phyloP scores from a whole-genome alignment of 495 filamentous ascomycete genomes.

The Annulohypoxylon stygium region DNA sequence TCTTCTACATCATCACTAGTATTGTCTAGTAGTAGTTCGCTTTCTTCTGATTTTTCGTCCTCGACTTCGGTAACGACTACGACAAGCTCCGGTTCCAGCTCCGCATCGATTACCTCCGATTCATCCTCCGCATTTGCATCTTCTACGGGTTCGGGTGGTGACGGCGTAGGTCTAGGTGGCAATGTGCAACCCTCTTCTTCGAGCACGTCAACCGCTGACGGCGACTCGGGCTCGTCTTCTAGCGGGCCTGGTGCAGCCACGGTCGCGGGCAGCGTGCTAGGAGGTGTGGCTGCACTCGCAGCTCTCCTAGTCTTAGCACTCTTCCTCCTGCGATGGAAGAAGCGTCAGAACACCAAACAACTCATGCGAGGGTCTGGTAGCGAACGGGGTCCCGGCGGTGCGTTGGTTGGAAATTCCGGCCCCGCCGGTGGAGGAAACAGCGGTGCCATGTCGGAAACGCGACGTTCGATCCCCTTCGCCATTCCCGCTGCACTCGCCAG shows the following conservation, averaged over 20 bases:
- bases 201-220: slow-evolving; percentile 32
- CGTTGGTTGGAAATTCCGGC: slow-evolving; percentile 39
- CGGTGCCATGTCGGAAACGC: slow-evolving; percentile 59
- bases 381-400: slow-evolving; percentile 49
- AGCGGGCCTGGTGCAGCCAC: slow-evolving; percentile 46
- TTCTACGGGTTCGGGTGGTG: slow-evolving; percentile 27
- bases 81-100: slow-evolving; percentile 16
- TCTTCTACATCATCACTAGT: slow-evolving; percentile 37
- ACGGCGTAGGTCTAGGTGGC: slow-evolving; percentile 29
- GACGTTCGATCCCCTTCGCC: slow-evolving; percentile 65
- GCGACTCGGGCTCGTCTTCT: slow-evolving; percentile 32
- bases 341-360: slow-evolving; percentile 54
- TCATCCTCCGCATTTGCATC: slow-evolving; percentile 14
- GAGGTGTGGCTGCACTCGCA: slow-evolving; percentile 73
- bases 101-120: slow-evolving; percentile 23
- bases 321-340: slow-evolving; percentile 69
- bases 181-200: slow-evolving; percentile 39
- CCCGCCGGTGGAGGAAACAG: slow-evolving; percentile 47
- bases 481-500: slow-evolving; percentile 68
- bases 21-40: slow-evolving; percentile 41
- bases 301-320: slow-evolving; percentile 68
- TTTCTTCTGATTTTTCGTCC: slow-evolving; percentile 34
- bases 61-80: slow-evolving; percentile 25
- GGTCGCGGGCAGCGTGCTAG: slow-evolving; percentile 75
- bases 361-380: slow-evolving; percentile 51